phyloP scores from a whole-genome alignment of 495 filamentous ascomycete species.

The Penicillium mononematosum region DNA sequence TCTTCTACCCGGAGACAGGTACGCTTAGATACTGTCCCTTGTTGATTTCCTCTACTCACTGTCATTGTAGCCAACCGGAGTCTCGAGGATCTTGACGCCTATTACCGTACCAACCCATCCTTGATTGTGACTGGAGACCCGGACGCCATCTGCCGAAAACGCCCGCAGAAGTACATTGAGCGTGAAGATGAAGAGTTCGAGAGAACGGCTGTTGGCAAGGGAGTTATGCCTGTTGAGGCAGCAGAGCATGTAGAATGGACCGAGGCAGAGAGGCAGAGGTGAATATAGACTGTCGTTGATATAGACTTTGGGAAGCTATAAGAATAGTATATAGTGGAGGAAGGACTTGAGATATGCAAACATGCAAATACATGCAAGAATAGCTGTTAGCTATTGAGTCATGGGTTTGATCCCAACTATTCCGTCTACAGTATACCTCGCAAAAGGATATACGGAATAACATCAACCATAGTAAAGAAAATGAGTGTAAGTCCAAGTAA shows the following conservation, averaged over 20 bases:
- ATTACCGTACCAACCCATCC: slow-evolving; percentile 44
- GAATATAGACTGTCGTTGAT: neutral
- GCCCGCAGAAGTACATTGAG: slow-evolving; percentile 3
- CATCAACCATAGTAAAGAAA: too few relatives aligned
- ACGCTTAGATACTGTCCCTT: neutral
- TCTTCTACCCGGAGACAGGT: slow-evolving; percentile 62
- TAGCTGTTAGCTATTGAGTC: neutral
- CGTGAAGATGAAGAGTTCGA: slow-evolving; percentile 1
- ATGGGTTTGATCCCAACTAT: too few relatives aligned
- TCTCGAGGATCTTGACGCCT: slow-evolving; percentile 46
- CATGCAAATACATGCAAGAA: neutral
- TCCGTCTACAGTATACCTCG: too few relatives aligned
- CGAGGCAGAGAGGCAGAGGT: neutral
- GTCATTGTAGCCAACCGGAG: slow-evolving; percentile 37
- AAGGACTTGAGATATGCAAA: too few relatives aligned
- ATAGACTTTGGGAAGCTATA: neutral
- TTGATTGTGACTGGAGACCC: slow-evolving; percentile 23
- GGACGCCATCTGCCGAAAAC: slow-evolving; percentile 1
- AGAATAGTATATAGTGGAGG: neutral
- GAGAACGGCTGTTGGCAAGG: neutral
- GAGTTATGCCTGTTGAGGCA: neutral
- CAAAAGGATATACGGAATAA: too few relatives aligned
- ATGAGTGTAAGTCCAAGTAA: too few relatives aligned
- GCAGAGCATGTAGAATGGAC: slow-evolving; percentile 2
- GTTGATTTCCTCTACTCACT: slow-evolving; percentile 16